Evolutionary conservation across 2,329 filamentous ascomycete genomes (phyloP), one percentile per base, ranked within the genome.

Genomic region (Alternaria metachromatica): DNA sequence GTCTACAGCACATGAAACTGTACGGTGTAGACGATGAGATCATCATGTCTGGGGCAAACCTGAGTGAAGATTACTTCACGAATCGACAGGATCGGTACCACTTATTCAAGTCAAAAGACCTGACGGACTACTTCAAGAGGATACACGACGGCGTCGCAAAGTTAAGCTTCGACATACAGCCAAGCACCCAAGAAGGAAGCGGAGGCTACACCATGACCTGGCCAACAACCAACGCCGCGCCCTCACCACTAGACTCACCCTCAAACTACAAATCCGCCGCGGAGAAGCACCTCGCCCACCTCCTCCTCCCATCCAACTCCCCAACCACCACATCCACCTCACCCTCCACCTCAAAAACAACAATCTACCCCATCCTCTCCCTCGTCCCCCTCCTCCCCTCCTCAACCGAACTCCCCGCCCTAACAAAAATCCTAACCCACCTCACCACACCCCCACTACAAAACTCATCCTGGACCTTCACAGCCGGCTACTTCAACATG

Each of bases 401-500:
- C 0, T 97, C 95, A 1, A 98, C 95, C 12, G 96, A 99, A 78
- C 89, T 96, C 12, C 93, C 93, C 1, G 91, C 92, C 15, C 83
- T 99, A 18, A 93, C 89, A 0, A 87, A 87, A 49, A 87, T 98
- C 43, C 86, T 98, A 4, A 86, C 87, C 43, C 86, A 96, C 25
- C 86, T 98, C 4, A 86, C 90, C 0, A 82, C 80, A 0, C 86
- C 91, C 0, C 82, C 85, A 6, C 92, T 93, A 72, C 82, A 85
- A 10, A 86, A 88, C 33, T 92, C 92, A 0, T 90, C 89, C 13
- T 99, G 96, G 96, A 96, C 93, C 0, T 98, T 99, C 79, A 98
- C 96, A 1, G 96, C 96, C 0, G 96, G 96, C 56, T 99, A 99
- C 82, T 99, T 99, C 84, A 99, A 99, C 82, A 97, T 97, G 60